Base-by-base conservation (phyloP, 495 filamentous ascomycete genomes). In the Penicillium parvum region DNA sequence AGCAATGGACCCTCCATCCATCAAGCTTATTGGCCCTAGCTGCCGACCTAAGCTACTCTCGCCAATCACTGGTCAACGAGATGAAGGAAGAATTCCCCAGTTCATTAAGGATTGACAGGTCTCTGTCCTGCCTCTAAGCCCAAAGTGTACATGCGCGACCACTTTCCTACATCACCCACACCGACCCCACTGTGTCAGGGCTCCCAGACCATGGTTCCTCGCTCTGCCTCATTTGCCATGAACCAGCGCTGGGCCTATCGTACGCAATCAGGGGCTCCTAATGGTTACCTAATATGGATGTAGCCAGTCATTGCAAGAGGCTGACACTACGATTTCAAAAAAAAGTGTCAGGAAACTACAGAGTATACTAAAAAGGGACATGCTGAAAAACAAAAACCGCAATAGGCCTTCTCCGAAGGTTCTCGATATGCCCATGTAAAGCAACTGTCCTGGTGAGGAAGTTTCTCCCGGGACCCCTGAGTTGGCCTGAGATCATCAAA, bases 201-300 rank as follows among this genome's bases (percentile, higher is more conserved):
- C 49, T 53, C 52, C 57, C 54, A 55, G 57, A 60, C 57, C 57
- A 61, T 61, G 57, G 57, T 61, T 61, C 57, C 48, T 58, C 15
- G 40, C 30, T 50, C 32, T 49, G 25, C 45, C 47, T 61, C 58
- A 60, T 62, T 57, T 54, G 50, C 51, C 51, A 54, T 57, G 52
- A 60, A 52, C 47, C 44, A 47, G 37, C 39, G 18, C 37, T 45
- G 35, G 43, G 46, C 37, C 49, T 45, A 50, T 52, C 43, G 25
- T 60, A 60, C 57, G 57, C 57, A 60, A 60, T 60, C 54, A 60
- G 57, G 57, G 53, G 53, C 34, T 32, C 17, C 21, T 36, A 19
- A 8, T 10, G 26, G 15, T 52, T 52, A 51, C 51, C 42, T 44
- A 51, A 55, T 48, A 36, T 20, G 33, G 39, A 8, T 23, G 15